Evolutionary conservation across 495 filamentous ascomycete species (phyloP).

Genomic region (Penicillium angulare): DNA sequence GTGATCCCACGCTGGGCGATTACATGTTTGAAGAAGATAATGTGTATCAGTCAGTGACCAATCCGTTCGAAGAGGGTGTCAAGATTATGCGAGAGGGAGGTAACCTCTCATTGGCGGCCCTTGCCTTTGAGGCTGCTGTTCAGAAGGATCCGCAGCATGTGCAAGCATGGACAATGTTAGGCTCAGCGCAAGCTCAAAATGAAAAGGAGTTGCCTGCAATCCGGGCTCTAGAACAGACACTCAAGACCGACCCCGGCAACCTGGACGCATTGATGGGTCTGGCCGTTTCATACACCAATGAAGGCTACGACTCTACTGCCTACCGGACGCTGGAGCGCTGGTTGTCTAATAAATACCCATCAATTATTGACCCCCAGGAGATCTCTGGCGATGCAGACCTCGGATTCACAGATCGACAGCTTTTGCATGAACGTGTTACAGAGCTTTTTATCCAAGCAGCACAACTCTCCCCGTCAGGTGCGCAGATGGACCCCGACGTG

Average conservation of each 20-base stretch:
- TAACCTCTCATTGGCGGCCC: conserved; percentile 87
- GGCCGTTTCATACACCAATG: conserved; percentile 98
- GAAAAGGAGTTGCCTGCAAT: conserved; percentile 98
- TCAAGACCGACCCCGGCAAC: conserved; percentile 83
- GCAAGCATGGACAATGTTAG: conserved; percentile 90
- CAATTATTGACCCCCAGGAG: conserved; percentile 64
- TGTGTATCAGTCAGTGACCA: conserved; percentile 68
- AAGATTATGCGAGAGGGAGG: conserved; percentile 89
- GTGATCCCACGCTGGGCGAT: conserved; percentile 74
- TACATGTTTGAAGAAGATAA: conserved; percentile 97
- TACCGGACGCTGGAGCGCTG: conserved; percentile 97
- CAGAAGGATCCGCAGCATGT: conserved; percentile 85
- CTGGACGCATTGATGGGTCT: conserved; percentile 90
- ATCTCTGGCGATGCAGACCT: conserved; percentile 70
- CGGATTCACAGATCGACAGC: conserved; percentile 88
- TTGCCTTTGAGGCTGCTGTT: conserved; percentile 96
- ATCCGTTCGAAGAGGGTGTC: conserved; percentile 88
- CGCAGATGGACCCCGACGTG: conserved; percentile 94
- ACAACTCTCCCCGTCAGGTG: conserved; percentile 81
- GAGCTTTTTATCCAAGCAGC: conserved; percentile 88
- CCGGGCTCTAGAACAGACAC: conserved; percentile 87
- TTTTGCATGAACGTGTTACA: conserved; percentile 87
- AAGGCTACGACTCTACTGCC: conserved; percentile 94
- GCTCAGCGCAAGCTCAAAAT: conserved; percentile 91
- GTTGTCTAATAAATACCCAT: conserved; percentile 89